Conservation (phyloP, 1,284 basidiomycete species). For the Leccinum idahoense region DNA sequence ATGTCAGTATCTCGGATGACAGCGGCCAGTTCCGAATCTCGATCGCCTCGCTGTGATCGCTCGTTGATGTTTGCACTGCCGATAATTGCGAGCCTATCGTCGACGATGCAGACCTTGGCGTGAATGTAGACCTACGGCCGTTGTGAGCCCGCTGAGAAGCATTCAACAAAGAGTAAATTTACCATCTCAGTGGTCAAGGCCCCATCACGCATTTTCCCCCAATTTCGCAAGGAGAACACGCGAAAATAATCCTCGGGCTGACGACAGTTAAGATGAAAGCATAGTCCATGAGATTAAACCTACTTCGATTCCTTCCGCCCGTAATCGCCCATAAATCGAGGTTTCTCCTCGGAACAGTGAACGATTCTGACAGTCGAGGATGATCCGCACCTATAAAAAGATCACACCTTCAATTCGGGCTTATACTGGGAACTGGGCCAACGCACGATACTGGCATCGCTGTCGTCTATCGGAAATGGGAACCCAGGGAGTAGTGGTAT, state of each 20-base stretch:
- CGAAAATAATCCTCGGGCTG: constrained; percentile 92
- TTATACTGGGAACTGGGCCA: background rate
- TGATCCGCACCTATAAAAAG: constrained; percentile 71
- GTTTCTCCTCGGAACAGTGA: constrained; percentile 87
- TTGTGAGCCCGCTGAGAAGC: constrained; percentile 4
- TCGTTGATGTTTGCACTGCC: constrained; percentile 99
- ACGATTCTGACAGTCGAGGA: constrained; percentile 89
- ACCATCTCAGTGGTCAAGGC: constrained; percentile 87
- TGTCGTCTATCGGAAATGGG: constrained; percentile 88
- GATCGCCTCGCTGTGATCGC: constrained; percentile 90
- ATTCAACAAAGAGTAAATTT: constrained; percentile 8
- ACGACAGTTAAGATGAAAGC: constrained; percentile 2
- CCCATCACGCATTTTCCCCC: constrained; percentile 88
- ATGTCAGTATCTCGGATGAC: constrained; percentile 96
- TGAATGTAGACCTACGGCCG: constrained; percentile 81
- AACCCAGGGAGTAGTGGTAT: constrained; percentile 94
- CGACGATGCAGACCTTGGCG: constrained; percentile 81
- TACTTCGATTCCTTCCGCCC: constrained; percentile 87
- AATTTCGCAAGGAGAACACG: constrained; percentile 89
- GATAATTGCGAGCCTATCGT: constrained; percentile 95
- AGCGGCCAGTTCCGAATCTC: constrained; percentile 92
- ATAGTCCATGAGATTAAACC: constrained; percentile 23
- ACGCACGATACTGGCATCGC: constrained; percentile 85
- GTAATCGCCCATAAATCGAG: constrained; percentile 87
- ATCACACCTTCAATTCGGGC: constrained; percentile 1